Percentiles rank a stretch among this genome's conserved stretches.
Conservation (phyloP, 164 flowering plant genomes). For the Aristolochia contorta region DNA sequence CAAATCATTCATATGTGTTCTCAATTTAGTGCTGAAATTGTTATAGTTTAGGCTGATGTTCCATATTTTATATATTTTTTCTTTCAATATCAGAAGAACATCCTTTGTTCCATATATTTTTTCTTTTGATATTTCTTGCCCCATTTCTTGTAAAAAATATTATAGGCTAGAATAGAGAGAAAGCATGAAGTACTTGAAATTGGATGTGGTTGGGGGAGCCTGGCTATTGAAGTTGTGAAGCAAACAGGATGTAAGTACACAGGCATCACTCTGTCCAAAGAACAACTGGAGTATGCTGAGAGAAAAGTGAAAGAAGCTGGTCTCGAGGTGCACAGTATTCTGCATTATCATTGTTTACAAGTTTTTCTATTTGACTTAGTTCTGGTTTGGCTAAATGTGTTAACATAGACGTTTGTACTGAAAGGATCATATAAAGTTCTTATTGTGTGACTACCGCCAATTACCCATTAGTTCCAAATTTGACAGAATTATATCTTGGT, state of each 20-base stretch:
- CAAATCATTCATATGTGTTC: no score
- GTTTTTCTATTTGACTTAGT: neutral
- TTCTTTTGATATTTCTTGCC: no score
- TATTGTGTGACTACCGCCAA: conserved; percentile 81
- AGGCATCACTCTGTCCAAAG: conserved; percentile 79
- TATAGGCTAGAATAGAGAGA: conserved; percentile 52
- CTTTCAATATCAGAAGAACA: no score
- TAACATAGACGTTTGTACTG: conserved; percentile 1
- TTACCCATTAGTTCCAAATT: conserved; percentile 41
- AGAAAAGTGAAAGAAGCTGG: conserved; percentile 71
- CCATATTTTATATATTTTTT: no score
- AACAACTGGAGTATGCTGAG: conserved; percentile 74
- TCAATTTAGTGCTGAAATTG: no score
- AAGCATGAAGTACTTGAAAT: conserved; percentile 81
- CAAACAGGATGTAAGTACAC: conserved; percentile 87
- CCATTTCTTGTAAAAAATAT: neutral
- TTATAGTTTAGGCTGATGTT: no score
- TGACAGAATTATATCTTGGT: conserved; percentile 87
- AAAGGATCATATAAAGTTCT: conserved; percentile 62
- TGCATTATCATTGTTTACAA: neutral
- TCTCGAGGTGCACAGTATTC: conserved; percentile 42
- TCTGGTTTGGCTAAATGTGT: neutral
- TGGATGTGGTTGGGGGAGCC: conserved; percentile 92
- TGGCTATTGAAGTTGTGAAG: conserved; percentile 85
- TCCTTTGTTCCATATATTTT: no score